Percentiles rank a stretch among this genome's conserved stretches.
Evolutionary conservation across 768 basidiomycete genomes (phyloP).

Genomic region (Suillus lakei): DNA sequence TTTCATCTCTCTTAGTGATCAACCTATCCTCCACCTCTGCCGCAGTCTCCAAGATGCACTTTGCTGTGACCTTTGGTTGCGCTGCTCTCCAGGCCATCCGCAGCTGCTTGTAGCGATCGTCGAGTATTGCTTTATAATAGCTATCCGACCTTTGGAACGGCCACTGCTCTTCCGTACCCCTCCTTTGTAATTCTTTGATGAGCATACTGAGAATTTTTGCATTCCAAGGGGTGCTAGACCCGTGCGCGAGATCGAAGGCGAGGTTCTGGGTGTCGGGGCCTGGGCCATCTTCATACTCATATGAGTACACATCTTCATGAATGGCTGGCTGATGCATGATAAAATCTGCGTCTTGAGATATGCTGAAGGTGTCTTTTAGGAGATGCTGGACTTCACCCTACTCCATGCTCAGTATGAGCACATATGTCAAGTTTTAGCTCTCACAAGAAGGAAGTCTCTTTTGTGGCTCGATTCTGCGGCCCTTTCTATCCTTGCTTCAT

Average conservation of each 20-base stretch:
- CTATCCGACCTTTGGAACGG: slow-evolving; percentile 3
- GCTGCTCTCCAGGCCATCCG: slow-evolving; percentile 5
- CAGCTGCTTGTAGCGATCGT: slow-evolving; percentile 13
- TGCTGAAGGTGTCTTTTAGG: slow-evolving; percentile 16
- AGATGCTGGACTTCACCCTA: slow-evolving; percentile 13
- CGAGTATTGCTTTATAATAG: slow-evolving; percentile 7
- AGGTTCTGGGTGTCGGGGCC: slow-evolving; percentile 7
- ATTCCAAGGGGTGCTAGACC: slow-evolving; percentile 7
- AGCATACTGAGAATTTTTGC: slow-evolving; percentile 5
- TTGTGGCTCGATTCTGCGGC: slow-evolving; percentile 9
- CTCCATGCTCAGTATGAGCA: slow-evolving; percentile 1
- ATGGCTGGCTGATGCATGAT: slow-evolving; percentile 3
- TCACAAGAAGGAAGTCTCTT: slow-evolving; percentile 11
- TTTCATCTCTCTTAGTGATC: neutral
- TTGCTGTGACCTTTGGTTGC: slow-evolving; percentile 7
- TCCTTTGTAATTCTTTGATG: slow-evolving; percentile 5
- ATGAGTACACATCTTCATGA: slow-evolving; percentile 11
- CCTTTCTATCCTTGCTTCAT: neutral
- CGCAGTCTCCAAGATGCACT: slow-evolving; percentile 8
- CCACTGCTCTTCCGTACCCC: slow-evolving; percentile 7
- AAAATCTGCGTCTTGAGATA: slow-evolving; percentile 14
- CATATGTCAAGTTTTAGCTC: neutral
- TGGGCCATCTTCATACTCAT: slow-evolving; percentile 16
- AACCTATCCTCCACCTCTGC: slow-evolving; percentile 7
- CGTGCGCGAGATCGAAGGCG: slow-evolving; percentile 9